Evolutionary conservation across 495 filamentous ascomycete species (phyloP).

Genomic region (Penicillium antarcticum): DNA sequence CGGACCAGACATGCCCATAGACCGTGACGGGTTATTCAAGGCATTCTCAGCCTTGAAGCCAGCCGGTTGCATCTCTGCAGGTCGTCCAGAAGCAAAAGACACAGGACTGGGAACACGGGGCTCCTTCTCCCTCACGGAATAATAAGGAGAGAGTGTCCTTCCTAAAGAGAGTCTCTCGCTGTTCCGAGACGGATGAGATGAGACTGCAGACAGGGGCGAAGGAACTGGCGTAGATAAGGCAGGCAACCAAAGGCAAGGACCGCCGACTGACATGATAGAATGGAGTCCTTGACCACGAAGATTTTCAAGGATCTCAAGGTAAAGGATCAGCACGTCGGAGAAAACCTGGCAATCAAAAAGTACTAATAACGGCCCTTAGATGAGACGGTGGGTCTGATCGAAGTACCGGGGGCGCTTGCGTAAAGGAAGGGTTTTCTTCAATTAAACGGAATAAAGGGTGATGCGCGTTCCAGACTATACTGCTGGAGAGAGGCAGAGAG

Average conservation of each 20-base stretch:
- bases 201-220: constrained; percentile 35
- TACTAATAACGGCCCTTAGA: constrained; percentile 21
- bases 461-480: constrained; percentile 7
- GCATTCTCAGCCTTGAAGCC: constrained; percentile 37
- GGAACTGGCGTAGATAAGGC: constrained; percentile 35
- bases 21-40: constrained; percentile 16
- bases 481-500: neutral
- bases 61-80: constrained; percentile 32
- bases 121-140: constrained; percentile 21
- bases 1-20: constrained; percentile 12
- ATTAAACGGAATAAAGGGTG: constrained; percentile 27
- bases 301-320: too few relatives aligned
- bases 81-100: constrained; percentile 1
- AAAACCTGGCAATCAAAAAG: neutral
- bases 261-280: constrained; percentile 41
- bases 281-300: too few relatives aligned
- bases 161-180: constrained; percentile 26
- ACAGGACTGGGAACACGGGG: constrained; percentile 8
- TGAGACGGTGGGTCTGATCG: constrained; percentile 36
- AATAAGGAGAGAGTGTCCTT: constrained; percentile 20
- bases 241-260: constrained; percentile 42
- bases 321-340: too few relatives aligned
- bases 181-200: constrained; percentile 35
- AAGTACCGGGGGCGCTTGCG: constrained; percentile 32
- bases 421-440: constrained; percentile 28